These are phyloP conservation scores for Allium fistulosum DNA, from an alignment of 106 monocot genomes.

Conservation along the genomic window DNA sequence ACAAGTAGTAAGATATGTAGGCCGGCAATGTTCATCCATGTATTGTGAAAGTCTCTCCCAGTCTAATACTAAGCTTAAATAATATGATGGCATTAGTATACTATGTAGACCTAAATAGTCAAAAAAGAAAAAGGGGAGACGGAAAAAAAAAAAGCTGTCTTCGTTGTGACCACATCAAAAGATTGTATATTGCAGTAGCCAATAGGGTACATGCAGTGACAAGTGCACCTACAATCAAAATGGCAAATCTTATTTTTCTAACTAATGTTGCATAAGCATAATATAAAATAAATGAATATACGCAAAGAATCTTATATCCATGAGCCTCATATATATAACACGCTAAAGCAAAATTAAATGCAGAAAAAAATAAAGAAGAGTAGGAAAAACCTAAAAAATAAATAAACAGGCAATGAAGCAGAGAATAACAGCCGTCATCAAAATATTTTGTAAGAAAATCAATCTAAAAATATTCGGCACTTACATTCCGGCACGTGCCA, in stretches of 20 bases:
- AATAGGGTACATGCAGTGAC: neutral
- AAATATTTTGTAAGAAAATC: slow-evolving; percentile 11
- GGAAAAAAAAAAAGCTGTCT: no score
- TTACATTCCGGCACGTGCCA: slow-evolving; percentile 24
- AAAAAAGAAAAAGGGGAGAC: no score
- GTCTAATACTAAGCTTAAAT: no score
- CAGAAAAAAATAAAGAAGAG: slow-evolving; percentile 6
- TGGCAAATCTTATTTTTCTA: neutral
- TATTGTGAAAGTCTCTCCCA: no score
- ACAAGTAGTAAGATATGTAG: no score
- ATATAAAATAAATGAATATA: no score
- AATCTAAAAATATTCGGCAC: neutral
- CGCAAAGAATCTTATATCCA: neutral
- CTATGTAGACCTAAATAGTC: no score
- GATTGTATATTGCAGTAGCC: no score
- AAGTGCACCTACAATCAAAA: neutral
- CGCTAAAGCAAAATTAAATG: no score
- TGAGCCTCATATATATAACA: slow-evolving; percentile 8
- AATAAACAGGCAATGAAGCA: slow-evolving; percentile 3
- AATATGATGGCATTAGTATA: no score
- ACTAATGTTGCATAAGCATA: slow-evolving; percentile 2
- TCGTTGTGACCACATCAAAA: no score
- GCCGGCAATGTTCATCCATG: no score
- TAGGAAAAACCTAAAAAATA: neutral
- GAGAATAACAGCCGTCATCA: slow-evolving; percentile 11